Evolutionary conservation across 192 early-diverging fungal genomes (phyloP).

Genomic region (Endogone sp.): DNA sequence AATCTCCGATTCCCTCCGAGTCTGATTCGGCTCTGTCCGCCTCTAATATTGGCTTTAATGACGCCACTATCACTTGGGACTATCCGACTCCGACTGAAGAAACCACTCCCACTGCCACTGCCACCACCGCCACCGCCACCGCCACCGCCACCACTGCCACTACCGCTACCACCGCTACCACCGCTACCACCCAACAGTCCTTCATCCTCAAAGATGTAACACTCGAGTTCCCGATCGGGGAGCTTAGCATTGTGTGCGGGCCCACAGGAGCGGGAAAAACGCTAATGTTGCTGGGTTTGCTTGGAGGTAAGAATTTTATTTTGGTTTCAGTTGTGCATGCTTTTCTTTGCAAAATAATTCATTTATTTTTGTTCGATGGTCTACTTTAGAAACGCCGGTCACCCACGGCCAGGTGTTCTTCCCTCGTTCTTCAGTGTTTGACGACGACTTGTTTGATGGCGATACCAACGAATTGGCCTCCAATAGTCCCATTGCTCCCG

Average conservation of each 20-base stretch:
- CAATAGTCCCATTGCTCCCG: slow-evolving; percentile 3
- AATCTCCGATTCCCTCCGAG: slow-evolving; percentile 31
- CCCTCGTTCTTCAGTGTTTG: slow-evolving; percentile 19
- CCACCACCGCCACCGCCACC: neutral
- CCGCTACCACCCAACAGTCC: slow-evolving; percentile 9
- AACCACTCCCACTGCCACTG: neutral
- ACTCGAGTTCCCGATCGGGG: slow-evolving; percentile 38
- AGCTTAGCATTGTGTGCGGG: slow-evolving; percentile 58
- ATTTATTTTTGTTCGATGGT: no score
- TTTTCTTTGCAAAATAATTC: no score
- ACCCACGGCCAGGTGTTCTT: slow-evolving; percentile 33
- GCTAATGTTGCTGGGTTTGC: slow-evolving; percentile 70
- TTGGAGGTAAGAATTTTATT: slow-evolving; percentile 48
- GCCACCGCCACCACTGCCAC: neutral
- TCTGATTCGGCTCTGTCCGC: neutral
- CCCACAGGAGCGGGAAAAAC: slow-evolving; percentile 88
- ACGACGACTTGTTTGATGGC: slow-evolving; percentile 2
- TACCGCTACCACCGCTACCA: neutral
- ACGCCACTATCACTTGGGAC: slow-evolving; percentile 47
- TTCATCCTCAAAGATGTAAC: slow-evolving; percentile 44
- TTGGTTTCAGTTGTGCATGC: no score
- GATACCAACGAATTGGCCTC: neutral
- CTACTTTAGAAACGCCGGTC: slow-evolving; percentile 33
- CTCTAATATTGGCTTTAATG: slow-evolving; percentile 33
- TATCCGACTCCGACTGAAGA: neutral